Evolutionary conservation across 495 filamentous ascomycete species (phyloP).

Genomic region (Acidiella bohemica): DNA sequence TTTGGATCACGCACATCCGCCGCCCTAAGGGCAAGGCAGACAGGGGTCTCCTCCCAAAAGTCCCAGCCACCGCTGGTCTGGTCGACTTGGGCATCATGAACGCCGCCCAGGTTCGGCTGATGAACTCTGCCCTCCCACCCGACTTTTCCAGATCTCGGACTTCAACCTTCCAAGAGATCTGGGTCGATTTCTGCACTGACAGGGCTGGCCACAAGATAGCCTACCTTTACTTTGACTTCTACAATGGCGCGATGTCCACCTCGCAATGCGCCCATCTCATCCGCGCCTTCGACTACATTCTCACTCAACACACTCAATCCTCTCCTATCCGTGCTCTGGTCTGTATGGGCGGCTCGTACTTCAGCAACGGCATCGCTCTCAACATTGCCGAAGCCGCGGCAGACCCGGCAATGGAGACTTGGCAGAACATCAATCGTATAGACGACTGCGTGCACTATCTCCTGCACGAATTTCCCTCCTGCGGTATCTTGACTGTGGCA

Average conservation of each 20-base stretch:
- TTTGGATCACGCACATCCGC: conserved; percentile 12
- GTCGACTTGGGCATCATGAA: conserved; percentile 4
- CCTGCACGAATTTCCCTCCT: conserved; percentile 9
- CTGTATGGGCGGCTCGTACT: conserved; percentile 12
- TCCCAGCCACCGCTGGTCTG: conserved; percentile 5
- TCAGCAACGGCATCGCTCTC: conserved; percentile 18
- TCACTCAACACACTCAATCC: neutral
- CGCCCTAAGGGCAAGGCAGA: conserved; percentile 9
- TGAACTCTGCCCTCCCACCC: conserved; percentile 1
- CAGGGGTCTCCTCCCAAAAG: conserved; percentile 5
- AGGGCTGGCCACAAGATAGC: conserved; percentile 3
- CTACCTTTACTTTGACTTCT: conserved; percentile 14
- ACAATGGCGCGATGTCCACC: conserved; percentile 15
- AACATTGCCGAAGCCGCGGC: conserved; percentile 9
- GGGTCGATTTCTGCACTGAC: conserved; percentile 8
- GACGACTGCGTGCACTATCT: conserved; percentile 8
- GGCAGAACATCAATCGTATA: conserved; percentile 13
- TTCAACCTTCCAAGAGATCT: conserved; percentile 10
- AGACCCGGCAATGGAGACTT: conserved; percentile 8
- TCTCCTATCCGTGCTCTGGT: conserved; percentile 7
- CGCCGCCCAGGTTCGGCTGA: neutral
- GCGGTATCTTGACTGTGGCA: conserved; percentile 8
- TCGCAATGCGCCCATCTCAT: conserved; percentile 8
- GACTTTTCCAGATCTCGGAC: neutral
- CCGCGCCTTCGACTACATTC: conserved; percentile 10